Conservation (phyloP, 257 asterid genomes). For the Solanum sparsipilum region DNA sequence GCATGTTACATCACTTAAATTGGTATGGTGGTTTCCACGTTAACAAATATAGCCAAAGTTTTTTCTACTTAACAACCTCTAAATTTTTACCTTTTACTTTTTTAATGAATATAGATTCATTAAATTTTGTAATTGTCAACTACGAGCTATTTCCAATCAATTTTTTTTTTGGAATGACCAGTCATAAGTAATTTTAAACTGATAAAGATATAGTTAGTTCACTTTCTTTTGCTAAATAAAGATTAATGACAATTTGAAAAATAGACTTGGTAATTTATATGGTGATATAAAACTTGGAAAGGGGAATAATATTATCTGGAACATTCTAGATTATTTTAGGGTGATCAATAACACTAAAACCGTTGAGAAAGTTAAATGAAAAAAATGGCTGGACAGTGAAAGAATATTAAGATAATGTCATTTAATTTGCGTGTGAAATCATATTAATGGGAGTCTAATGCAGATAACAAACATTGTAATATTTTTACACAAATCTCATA, state of each 20-base stretch:
- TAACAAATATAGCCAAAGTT: not conserved
- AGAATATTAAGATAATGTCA: not conserved
- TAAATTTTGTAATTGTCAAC: not conserved
- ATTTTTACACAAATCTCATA: not conserved
- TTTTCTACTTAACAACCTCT: not conserved
- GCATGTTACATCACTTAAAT: not conserved
- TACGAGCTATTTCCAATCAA: not conserved
- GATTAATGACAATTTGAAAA: not conserved
- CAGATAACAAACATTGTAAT: not conserved
- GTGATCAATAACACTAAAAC: not conserved
- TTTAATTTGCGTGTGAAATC: not conserved
- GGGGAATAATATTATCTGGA: not conserved
- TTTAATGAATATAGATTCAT: not conserved
- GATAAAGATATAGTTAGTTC: not conserved
- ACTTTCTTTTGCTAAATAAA: not conserved
- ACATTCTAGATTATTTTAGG: not conserved
- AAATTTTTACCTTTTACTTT: not conserved
- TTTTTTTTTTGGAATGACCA: not conserved
- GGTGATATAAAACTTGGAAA: not conserved
- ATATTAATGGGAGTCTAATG: not conserved
- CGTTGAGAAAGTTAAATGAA: not conserved
- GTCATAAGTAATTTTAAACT: not conserved
- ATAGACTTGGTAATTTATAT: not conserved
- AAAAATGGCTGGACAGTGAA: not conserved
- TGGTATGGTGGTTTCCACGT: not conserved